These are phyloP conservation scores for Akebia trifoliata DNA, from an alignment of 164 flowering plant species.

Conservation along the genomic window DNA sequence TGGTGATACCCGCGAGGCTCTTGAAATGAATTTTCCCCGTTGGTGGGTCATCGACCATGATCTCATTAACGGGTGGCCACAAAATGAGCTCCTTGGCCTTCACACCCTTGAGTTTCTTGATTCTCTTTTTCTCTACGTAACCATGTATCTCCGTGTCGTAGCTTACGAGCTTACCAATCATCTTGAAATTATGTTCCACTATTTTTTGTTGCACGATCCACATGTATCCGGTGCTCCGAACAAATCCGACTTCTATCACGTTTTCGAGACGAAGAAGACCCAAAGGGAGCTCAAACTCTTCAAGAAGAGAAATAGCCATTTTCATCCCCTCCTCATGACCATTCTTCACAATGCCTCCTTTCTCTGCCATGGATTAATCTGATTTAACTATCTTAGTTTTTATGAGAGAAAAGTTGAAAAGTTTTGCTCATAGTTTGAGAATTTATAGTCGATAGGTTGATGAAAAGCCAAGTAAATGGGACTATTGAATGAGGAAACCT, in stretches of 20 bases:
- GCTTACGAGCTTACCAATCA: slow-evolving; percentile 27
- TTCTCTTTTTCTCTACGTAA: slow-evolving; percentile 17
- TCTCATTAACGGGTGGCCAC: slow-evolving; percentile 33
- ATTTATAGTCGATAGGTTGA: too few species aligned
- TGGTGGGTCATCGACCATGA: slow-evolving; percentile 23
- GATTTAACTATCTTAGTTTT: neutral
- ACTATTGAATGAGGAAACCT: too few species aligned
- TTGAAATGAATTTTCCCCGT: slow-evolving; percentile 33
- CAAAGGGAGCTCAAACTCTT: slow-evolving; percentile 26
- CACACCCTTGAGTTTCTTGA: slow-evolving; percentile 35
- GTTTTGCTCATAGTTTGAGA: too few species aligned
- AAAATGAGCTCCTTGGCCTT: slow-evolving; percentile 37
- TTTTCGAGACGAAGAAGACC: slow-evolving; percentile 31
- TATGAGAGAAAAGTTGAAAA: too few species aligned
- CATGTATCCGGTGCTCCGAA: slow-evolving; percentile 29
- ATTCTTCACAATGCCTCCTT: slow-evolving; percentile 25
- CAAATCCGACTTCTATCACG: slow-evolving; percentile 26
- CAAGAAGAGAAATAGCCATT: slow-evolving; percentile 20
- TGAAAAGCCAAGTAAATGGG: too few species aligned
- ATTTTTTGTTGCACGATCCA: slow-evolving; percentile 34
- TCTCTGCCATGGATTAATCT: slow-evolving; percentile 26
- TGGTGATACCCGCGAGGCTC: slow-evolving; percentile 29
- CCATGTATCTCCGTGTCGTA: slow-evolving; percentile 25
- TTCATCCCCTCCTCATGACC: slow-evolving; percentile 32
- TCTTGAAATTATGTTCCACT: slow-evolving; percentile 32